These are phyloP conservation scores for Persicaria maculosa DNA, from an alignment of 148 eudicot species.

Conservation along the genomic window DNA sequence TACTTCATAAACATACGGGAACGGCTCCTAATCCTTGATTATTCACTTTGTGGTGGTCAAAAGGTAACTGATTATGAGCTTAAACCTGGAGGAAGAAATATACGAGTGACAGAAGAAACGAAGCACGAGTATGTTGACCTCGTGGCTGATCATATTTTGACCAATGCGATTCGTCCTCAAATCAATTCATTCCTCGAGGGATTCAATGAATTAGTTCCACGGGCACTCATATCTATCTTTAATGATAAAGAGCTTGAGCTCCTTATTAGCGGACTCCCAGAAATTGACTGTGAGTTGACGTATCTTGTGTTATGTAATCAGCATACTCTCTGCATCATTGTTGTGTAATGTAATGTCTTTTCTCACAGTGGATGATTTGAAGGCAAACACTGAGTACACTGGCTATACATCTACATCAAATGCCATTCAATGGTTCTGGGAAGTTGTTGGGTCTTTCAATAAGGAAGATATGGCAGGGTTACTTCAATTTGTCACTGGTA, in stretches of 20 bases:
- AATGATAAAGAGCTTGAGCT: conserved; percentile 98
- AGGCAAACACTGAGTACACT: conserved; percentile 87
- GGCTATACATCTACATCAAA: conserved; percentile 72
- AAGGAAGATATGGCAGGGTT: conserved; percentile 96
- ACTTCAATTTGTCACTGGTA: conserved; percentile 93
- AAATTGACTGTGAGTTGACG: conserved; percentile 61
- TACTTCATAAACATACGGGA: background rate
- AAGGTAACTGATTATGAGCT: conserved; percentile 97
- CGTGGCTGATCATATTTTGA: conserved; percentile 93
- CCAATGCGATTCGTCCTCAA: conserved; percentile 98
- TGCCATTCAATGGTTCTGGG: conserved; percentile 98
- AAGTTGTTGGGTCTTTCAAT: conserved; percentile 72
- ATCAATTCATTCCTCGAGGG: conserved; percentile 93
- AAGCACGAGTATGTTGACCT: conserved; percentile 98
- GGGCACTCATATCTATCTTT: conserved; percentile 82
- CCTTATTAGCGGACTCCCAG: conserved; percentile 97
- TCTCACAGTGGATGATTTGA: conserved; percentile 88
- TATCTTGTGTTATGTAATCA: background rate
- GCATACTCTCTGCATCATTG: background rate
- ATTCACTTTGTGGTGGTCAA: background rate
- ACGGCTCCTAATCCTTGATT: background rate
- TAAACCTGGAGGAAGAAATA: conserved; percentile 96
- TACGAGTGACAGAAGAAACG: conserved; percentile 93
- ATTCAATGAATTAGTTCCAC: conserved; percentile 78
- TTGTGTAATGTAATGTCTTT: conserved; percentile 13